Evolutionary conservation across 345 rosid species (phyloP), one percentile per base, ranked within the genome.

Genomic region (Eucalyptus marginata): DNA sequence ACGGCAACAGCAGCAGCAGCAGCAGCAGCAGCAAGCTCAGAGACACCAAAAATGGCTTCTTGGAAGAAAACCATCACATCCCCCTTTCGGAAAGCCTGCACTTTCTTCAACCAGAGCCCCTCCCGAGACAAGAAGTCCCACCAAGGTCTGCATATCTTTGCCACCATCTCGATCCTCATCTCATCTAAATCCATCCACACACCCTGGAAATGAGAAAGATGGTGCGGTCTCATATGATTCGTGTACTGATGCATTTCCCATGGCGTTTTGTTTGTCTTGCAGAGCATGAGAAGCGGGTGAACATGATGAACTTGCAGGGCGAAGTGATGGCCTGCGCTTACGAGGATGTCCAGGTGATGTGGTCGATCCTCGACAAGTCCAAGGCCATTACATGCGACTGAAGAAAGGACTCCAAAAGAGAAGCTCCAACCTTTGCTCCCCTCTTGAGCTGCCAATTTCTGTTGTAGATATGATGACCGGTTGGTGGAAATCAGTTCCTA

Each of bases 311-410:
- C 91, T 93, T 97, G 6, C 96, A 97, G 15, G 99, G 97, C 27
- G 97, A 97, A 87, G 99, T 96, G 85, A 96, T 95, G 99, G 98
- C 98, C 84, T 97, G 98, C 89, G 96, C 95, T 20, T 97, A 97
- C 79, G 96, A 97, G 88, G 99, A 97, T 86, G 98, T 96, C 87
- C 98, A 95, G 43, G 97, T 97, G 87, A 97, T 97, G 99, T 97
- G 98, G 98, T 97, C 99, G 52, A 97, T 97, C 91, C 96, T 97
- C 7, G 99, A 97, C 92, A 96, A 97, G 93, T 94, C 99, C 93
- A 96, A 93, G 90, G 91, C 97, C 89, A 84, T 90, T 51, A 36
- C 91, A 71, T 94, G 92, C 93, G 90, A 90, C 90, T 90, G 84
- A 76, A 43, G 46, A 22, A 76, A 25, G 14, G 29, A 10, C 24